phyloP scores from a whole-genome alignment of 352 stramenopile genomes.

The Aphanomyces invadans region DNA sequence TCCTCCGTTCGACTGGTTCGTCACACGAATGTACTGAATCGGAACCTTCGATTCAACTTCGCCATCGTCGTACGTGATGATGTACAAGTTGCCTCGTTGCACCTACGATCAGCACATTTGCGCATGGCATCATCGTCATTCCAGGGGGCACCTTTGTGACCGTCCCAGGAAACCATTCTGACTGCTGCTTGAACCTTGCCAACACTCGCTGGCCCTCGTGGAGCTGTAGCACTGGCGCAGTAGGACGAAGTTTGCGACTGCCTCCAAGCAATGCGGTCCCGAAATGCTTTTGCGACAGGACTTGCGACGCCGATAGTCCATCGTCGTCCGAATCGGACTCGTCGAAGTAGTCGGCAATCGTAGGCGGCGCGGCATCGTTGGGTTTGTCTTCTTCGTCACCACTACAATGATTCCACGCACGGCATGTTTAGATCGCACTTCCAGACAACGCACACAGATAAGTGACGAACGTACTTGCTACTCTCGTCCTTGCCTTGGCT shows the following conservation, averaged over 20 bases:
- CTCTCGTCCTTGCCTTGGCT: neutral
- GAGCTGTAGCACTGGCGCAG: constrained; percentile 29
- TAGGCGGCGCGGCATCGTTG: constrained; percentile 39
- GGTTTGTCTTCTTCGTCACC: constrained; percentile 26
- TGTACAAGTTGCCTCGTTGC: constrained; percentile 43
- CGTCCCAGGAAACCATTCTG: constrained; percentile 53
- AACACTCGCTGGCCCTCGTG: constrained; percentile 43
- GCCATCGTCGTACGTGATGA: constrained; percentile 71
- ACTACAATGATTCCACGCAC: neutral
- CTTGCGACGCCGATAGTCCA: constrained; percentile 46
- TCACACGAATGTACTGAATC: constrained; percentile 36
- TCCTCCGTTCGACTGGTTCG: constrained; percentile 18
- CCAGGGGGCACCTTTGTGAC: constrained; percentile 41
- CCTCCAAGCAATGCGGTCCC: constrained; percentile 44
- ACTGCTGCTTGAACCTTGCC: constrained; percentile 46
- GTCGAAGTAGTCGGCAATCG: constrained; percentile 21
- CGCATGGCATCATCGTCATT: constrained; percentile 30
- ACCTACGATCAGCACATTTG: constrained; percentile 30
- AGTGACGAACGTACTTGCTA: neutral
- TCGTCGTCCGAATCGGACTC: constrained; percentile 31
- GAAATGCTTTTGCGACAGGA: constrained; percentile 56
- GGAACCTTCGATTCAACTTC: constrained; percentile 65
- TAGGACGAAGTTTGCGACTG: neutral
- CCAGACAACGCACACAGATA: too few relatives aligned
- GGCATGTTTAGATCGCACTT: neutral